Conservation (phyloP, 495 filamentous ascomycete species). For the Penicillium herquei region DNA sequence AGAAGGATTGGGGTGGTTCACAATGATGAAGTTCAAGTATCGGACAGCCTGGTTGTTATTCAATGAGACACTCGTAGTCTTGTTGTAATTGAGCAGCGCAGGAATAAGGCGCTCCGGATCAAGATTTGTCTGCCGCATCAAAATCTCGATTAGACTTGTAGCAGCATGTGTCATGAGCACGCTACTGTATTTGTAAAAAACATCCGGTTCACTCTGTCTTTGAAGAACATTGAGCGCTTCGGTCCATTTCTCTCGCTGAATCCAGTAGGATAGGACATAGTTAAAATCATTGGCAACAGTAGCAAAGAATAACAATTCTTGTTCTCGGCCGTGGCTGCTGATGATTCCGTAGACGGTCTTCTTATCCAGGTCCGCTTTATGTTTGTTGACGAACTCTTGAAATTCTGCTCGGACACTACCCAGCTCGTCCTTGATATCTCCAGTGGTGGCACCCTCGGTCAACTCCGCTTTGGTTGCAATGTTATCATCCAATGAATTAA, state of each 20-base stretch:
- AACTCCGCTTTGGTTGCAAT: slow-evolving; percentile 88
- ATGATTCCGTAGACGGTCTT: slow-evolving; percentile 96
- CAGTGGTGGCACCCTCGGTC: slow-evolving; percentile 63
- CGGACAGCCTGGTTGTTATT: slow-evolving; percentile 88
- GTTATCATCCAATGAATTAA: slow-evolving; percentile 91
- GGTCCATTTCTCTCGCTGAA: slow-evolving; percentile 92
- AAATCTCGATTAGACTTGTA: slow-evolving; percentile 80
- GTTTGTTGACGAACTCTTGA: slow-evolving; percentile 78
- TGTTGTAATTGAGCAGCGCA: slow-evolving; percentile 89
- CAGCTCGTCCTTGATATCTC: slow-evolving; percentile 72
- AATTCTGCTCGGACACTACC: slow-evolving; percentile 69
- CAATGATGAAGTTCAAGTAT: slow-evolving; percentile 91
- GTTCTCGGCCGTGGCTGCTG: slow-evolving; percentile 89
- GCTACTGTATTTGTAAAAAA: slow-evolving; percentile 93
- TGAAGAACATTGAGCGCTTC: slow-evolving; percentile 86
- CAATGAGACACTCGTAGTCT: slow-evolving; percentile 50
- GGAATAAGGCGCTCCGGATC: slow-evolving; percentile 87
- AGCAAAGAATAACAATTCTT: slow-evolving; percentile 88
- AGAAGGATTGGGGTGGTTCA: slow-evolving; percentile 76
- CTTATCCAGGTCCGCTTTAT: slow-evolving; percentile 81
- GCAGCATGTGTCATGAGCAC: slow-evolving; percentile 91
- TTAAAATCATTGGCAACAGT: slow-evolving; percentile 85
- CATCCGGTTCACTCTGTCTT: slow-evolving; percentile 83
- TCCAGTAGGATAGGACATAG: slow-evolving; percentile 95
- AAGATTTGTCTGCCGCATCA: slow-evolving; percentile 90